These are phyloP conservation scores for Scheffersomyces coipomensis DNA, from an alignment of 805 yeast species.

Conservation along the genomic window DNA sequence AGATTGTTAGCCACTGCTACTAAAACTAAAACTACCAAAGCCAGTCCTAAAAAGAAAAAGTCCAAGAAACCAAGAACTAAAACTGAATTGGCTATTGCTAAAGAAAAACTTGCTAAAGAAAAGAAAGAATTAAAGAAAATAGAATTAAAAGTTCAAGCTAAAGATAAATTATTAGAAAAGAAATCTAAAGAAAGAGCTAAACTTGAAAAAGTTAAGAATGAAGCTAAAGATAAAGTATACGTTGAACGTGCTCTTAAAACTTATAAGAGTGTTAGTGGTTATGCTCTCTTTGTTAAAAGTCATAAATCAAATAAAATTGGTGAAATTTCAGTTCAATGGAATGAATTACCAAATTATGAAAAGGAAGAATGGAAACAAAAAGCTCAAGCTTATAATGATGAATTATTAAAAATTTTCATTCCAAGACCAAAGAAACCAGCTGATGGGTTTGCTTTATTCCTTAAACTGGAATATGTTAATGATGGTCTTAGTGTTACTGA, in stretches of 20 bases:
- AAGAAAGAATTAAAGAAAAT: conserved; percentile 9
- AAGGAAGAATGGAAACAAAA: conserved; percentile 20
- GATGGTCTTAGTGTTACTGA: conserved; percentile 23
- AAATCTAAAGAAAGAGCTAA: no score
- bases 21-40: no score
- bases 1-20: no score
- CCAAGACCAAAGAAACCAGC: conserved; percentile 36
- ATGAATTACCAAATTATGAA: conserved; percentile 23
- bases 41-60: conserved; percentile 12
- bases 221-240: conserved; percentile 11
- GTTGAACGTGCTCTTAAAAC: conserved; percentile 21
- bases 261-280: conserved; percentile 11
- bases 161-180: no score
- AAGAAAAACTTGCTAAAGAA: conserved; percentile 5
- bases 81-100: conserved; percentile 5
- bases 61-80: conserved; percentile 15
- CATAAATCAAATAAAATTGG: conserved; percentile 10
- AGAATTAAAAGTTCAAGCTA: no score
- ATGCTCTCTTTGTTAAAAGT: conserved; percentile 3
- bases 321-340: conserved; percentile 22
- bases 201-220: conserved; percentile 7
- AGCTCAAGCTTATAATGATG: conserved; percentile 29
- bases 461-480: conserved; percentile 23
- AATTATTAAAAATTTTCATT: conserved; percentile 17
- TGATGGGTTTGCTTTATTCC: conserved; percentile 26